Evolutionary conservation across 2,329 filamentous ascomycete genomes (phyloP).

Genomic region (Penicillium sp.): DNA sequence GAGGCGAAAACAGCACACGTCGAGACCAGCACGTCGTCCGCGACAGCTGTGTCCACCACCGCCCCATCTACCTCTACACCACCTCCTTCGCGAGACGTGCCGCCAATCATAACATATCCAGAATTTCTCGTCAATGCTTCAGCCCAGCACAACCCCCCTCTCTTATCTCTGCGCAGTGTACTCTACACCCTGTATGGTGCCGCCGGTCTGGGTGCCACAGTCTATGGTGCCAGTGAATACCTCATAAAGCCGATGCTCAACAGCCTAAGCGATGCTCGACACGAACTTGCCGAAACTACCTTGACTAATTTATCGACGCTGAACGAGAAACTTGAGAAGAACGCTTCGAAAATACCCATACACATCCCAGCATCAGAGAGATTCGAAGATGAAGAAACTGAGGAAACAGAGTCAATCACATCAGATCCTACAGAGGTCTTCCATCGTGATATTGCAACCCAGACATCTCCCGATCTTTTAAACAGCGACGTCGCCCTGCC

Average conservation of each 20-base stretch:
- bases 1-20: slow-evolving; percentile 12
- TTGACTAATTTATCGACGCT: slow-evolving; percentile 50
- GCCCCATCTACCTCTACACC: slow-evolving; percentile 16
- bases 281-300: slow-evolving; percentile 54
- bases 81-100: slow-evolving; percentile 39
- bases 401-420: slow-evolving; percentile 44
- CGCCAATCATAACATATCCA: slow-evolving; percentile 64
- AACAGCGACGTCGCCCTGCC: slow-evolving; percentile 20
- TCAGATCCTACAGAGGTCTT: slow-evolving; percentile 62
- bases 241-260: slow-evolving; percentile 57
- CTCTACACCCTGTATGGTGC: slow-evolving; percentile 55
- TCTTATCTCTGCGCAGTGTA: slow-evolving; percentile 56
- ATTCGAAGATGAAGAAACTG: slow-evolving; percentile 19
- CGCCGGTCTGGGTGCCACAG: slow-evolving; percentile 51
- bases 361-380: slow-evolving; percentile 14
- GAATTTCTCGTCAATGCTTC: slow-evolving; percentile 53
- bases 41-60: slow-evolving; percentile 48
- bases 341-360: slow-evolving; percentile 51
- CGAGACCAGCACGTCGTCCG: slow-evolving; percentile 16
- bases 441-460: slow-evolving; percentile 60
- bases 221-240: slow-evolving; percentile 58
- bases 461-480: slow-evolving; percentile 49
- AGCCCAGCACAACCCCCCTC: slow-evolving; percentile 50
- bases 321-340: slow-evolving; percentile 52
- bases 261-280: slow-evolving; percentile 51